These are phyloP conservation scores for Oryza meyeriana DNA, from an alignment of 176 grass and related monocot genomes.

Conservation along the genomic window DNA sequence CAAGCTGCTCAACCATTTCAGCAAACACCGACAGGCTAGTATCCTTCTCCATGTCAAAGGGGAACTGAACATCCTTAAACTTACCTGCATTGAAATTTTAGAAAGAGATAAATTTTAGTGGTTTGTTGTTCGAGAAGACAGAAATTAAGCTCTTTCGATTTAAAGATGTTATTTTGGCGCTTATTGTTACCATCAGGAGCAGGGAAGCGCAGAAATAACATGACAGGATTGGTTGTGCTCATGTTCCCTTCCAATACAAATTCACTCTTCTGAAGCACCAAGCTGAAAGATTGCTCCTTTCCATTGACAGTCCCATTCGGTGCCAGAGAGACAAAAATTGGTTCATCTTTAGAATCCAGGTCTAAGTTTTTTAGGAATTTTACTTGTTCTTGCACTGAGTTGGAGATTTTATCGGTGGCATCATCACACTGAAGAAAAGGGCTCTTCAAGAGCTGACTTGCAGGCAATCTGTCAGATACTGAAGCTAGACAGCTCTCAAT, in stretches of 20 bases:
- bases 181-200: constrained; percentile 33
- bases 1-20: constrained; percentile 40
- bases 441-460: constrained; percentile 40
- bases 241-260: constrained; percentile 36
- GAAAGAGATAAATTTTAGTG: background rate
- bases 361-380: background rate
- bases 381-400: background rate
- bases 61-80: constrained; percentile 28
- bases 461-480: constrained; percentile 23
- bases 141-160: background rate
- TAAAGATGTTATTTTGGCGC: background rate
- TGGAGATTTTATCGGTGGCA: background rate
- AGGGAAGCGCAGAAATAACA: constrained; percentile 39
- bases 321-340: constrained; percentile 30
- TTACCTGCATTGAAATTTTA: constrained; percentile 20
- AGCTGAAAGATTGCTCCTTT: constrained; percentile 10
- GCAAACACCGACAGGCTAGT: constrained; percentile 34
- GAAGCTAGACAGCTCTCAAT: constrained; percentile 52
- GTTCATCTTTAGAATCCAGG: background rate
- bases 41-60: constrained; percentile 31
- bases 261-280: constrained; percentile 26
- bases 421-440: constrained; percentile 41
- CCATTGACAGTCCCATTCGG: constrained; percentile 5
- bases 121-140: background rate
- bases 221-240: background rate